A percentile compares a stretch with the other conserved stretches of the same genome.
Evolutionary conservation across 2,329 filamentous ascomycete genomes (phyloP).

Genomic region (Chaetomium strumarium): DNA sequence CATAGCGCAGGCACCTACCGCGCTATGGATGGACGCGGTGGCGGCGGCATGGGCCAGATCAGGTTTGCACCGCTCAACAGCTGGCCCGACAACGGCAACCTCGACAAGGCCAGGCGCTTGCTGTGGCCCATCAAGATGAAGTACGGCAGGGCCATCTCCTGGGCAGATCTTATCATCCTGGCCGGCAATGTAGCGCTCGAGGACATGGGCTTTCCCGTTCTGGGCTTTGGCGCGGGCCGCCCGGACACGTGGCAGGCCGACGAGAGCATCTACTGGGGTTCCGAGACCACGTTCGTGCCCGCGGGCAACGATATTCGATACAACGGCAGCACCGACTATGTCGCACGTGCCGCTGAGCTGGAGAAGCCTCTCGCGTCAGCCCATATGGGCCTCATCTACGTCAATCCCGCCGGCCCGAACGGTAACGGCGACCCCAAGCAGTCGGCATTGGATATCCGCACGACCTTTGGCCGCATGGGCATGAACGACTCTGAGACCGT

Average conservation of each 20-base stretch:
- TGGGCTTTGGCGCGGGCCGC: constrained; percentile 69
- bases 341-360: constrained; percentile 52
- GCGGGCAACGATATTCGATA: constrained; percentile 70
- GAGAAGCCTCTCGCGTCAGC: constrained; percentile 62
- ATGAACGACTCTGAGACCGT: constrained; percentile 82
- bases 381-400: constrained; percentile 75
- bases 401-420: constrained; percentile 74
- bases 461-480: constrained; percentile 71
- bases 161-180: constrained; percentile 67
- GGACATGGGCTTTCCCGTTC: constrained; percentile 67
- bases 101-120: constrained; percentile 75
- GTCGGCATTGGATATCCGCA: constrained; percentile 65
- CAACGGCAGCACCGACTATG: constrained; percentile 37
- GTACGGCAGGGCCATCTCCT: constrained; percentile 77
- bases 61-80: constrained; percentile 75
- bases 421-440: constrained; percentile 63
- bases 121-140: constrained; percentile 81
- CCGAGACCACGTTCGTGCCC: constrained; percentile 58
- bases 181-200: constrained; percentile 73
- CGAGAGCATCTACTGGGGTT: constrained; percentile 72
- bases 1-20: constrained; percentile 76
- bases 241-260: constrained; percentile 69
- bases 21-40: constrained; percentile 67
- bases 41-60: constrained; percentile 68
- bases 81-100: constrained; percentile 73